These are phyloP conservation scores for Saururus chinensis DNA, from an alignment of 164 flowering plant species.

Conservation along the genomic window DNA sequence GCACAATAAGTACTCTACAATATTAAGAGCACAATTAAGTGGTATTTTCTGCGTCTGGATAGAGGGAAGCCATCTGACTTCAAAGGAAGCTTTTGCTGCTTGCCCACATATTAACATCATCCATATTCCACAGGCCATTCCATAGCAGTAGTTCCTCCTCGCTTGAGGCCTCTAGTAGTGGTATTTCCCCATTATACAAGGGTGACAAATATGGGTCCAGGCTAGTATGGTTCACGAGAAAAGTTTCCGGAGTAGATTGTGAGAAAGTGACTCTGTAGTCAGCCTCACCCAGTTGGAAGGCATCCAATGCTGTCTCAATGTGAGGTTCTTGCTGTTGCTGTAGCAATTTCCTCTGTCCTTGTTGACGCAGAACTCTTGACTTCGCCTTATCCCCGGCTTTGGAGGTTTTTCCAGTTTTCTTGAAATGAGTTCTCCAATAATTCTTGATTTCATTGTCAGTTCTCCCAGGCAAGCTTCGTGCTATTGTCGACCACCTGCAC, in stretches of 20 bases:
- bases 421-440: conserved; percentile 13
- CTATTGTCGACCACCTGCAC: conserved; percentile 10
- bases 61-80: conserved; percentile 3
- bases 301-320: conserved; percentile 16
- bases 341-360: not conserved
- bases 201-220: conserved; percentile 23
- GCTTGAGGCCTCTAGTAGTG: conserved; percentile 13
- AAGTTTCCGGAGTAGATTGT: conserved; percentile 19
- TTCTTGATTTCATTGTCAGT: conserved; percentile 13
- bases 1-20: no score
- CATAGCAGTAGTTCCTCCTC: conserved; percentile 29
- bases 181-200: conserved; percentile 9
- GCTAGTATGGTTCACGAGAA: conserved; percentile 6
- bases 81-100: conserved; percentile 15
- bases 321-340: conserved; percentile 17
- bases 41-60: not conserved
- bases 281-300: conserved; percentile 25
- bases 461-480: conserved; percentile 10
- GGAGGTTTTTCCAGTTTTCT: conserved; percentile 4
- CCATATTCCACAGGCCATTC: conserved; percentile 62
- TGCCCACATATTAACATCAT: conserved; percentile 22
- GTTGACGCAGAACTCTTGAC: not conserved
- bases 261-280: conserved; percentile 8
- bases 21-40: not conserved
- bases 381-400: not conserved